Evolutionary conservation across 495 filamentous ascomycete species (phyloP).

Genomic region (Podospora fimiseda): DNA sequence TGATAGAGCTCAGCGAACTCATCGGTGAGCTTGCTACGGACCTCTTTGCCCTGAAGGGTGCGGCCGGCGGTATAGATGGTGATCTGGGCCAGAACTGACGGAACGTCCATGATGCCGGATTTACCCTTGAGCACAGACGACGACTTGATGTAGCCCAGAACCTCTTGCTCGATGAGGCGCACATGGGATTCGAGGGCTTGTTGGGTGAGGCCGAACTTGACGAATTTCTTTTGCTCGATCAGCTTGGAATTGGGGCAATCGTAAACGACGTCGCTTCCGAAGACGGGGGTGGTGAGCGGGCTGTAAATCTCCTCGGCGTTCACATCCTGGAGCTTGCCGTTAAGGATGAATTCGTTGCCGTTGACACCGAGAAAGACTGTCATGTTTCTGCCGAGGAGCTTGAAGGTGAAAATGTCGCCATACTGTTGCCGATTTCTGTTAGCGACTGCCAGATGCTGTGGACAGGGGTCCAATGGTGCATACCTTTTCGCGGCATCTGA

Average conservation of each 20-base stretch:
- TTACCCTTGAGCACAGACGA: slow-evolving; percentile 48
- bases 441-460: too few relatives aligned
- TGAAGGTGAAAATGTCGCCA: slow-evolving; percentile 74
- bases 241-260: slow-evolving; percentile 73
- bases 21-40: slow-evolving; percentile 52
- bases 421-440: too few relatives aligned
- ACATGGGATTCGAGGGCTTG: slow-evolving; percentile 58
- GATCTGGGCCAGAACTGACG: slow-evolving; percentile 55
- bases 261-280: slow-evolving; percentile 71
- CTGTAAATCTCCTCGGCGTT: slow-evolving; percentile 71
- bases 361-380: slow-evolving; percentile 66
- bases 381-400: slow-evolving; percentile 69
- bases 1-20: slow-evolving; percentile 59
- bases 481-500: slow-evolving; percentile 22
- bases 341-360: slow-evolving; percentile 74
- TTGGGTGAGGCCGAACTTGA: slow-evolving; percentile 62
- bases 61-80: slow-evolving; percentile 65
- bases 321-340: slow-evolving; percentile 67
- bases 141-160: slow-evolving; percentile 49
- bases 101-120: slow-evolving; percentile 48
- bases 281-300: slow-evolving; percentile 69
- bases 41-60: slow-evolving; percentile 61
- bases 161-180: slow-evolving; percentile 56
- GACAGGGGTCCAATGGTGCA: too few relatives aligned
- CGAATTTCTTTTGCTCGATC: slow-evolving; percentile 79